Evolutionary conservation across 176 grass and related monocot genomes (phyloP), one percentile per base, ranked within the genome.

Genomic region (Areca catechu): DNA sequence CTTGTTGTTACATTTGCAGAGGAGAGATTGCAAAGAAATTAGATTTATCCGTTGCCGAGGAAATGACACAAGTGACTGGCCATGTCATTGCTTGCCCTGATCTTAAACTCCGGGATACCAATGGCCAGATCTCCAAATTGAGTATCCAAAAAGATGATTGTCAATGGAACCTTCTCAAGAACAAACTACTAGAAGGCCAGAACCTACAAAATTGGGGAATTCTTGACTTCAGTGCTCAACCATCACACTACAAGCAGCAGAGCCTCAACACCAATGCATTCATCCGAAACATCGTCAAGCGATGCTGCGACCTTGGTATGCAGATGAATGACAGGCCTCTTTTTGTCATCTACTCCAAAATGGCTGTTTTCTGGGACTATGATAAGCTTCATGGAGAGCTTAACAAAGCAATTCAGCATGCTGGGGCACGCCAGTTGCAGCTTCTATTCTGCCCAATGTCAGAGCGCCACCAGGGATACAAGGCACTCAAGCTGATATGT

Each of bases 401-500:
- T 17, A 73, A 47, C 6, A 48, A 73, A 16, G 77, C 69, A 2
- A 77, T 76, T 24, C 58, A 69, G 19, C 49, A 5, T 14, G 60
- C 63, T 18, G 73, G 9, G 24, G 55, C 6, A 12, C 64, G 70
- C 19, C 63, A 16, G 20, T 37, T 77, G 29, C 77, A 80, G 50
- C 73, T 85, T 22, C 73, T 85, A 4, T 79, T 85, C 73, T 85
- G 83, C 30, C 70, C 73, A 0, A 80, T 85, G 77, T 80, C 77
- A 1, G 73, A 69, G 7, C 62, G 68, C 63, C 73, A 80, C 52
- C 49, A 48, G 14, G 83, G 83, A 16, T 80, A 85, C 73, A 85
- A 85, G 69, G 65, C 47, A 17, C 73, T 85, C 19, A 85, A 85
- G 73, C 21, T 85, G 48, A 77, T 80, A 50, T 80, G 68, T 7